Conservation (phyloP, 2,329 filamentous ascomycete genomes). For the Scytalidium sp. region DNA sequence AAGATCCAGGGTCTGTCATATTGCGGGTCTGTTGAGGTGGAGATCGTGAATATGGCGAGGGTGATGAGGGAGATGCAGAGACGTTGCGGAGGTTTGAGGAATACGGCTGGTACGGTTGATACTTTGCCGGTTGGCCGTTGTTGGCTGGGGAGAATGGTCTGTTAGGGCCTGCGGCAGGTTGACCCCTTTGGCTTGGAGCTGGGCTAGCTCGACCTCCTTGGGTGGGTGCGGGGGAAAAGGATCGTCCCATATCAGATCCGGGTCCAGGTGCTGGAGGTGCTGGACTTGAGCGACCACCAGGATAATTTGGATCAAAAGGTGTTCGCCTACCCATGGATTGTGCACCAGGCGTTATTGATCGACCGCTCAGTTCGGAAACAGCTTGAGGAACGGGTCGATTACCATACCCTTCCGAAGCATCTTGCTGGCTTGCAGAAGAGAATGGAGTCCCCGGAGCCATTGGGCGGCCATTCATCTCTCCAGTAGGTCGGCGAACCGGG, state of each 20-base stretch:
- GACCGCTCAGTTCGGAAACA: conserved; percentile 12
- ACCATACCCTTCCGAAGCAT: too few relatives aligned
- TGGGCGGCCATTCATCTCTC: conserved; percentile 5
- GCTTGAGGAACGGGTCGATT: conserved; percentile 10
- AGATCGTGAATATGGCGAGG: conserved; percentile 6
- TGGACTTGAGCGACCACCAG: conserved; percentile 9
- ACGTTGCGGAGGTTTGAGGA: conserved; percentile 12
- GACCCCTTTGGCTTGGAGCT: conserved; percentile 6
- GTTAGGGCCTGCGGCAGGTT: conserved; percentile 1
- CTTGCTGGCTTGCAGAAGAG: background rate
- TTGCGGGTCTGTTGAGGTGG: conserved; percentile 17
- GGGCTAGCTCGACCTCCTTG: conserved; percentile 6
- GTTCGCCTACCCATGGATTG: conserved; percentile 22
- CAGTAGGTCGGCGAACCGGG: too few relatives aligned
- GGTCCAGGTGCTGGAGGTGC: conserved; percentile 6
- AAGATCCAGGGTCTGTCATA: conserved; percentile 20
- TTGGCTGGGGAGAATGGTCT: conserved; percentile 12
- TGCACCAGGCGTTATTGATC: conserved; percentile 24
- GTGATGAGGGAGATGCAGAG: conserved; percentile 11
- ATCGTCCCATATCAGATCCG: conserved; percentile 8
- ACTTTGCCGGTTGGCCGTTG: background rate
- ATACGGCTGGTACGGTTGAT: conserved; percentile 14
- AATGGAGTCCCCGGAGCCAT: background rate
- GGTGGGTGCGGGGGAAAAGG: background rate
- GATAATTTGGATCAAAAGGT: conserved; percentile 18